Evolutionary conservation across 495 filamentous ascomycete species (phyloP).

Genomic region (Penicillium samsonianum): DNA sequence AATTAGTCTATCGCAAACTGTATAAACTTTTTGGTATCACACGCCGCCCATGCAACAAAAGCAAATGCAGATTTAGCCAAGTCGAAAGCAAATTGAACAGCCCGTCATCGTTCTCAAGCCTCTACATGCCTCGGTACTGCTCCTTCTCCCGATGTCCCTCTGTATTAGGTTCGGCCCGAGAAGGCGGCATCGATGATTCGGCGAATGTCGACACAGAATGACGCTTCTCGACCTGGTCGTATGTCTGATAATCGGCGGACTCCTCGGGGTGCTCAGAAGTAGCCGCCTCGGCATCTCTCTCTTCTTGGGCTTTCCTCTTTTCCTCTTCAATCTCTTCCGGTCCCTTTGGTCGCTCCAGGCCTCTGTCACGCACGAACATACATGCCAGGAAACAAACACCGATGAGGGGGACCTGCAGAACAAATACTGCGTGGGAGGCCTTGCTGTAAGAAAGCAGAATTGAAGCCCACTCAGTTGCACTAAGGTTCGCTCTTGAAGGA

Average conservation of each 20-base stretch:
- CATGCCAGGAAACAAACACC: slow-evolving; percentile 54
- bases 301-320: slow-evolving; percentile 25
- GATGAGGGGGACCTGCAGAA: slow-evolving; percentile 56
- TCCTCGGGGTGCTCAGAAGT: slow-evolving; percentile 10
- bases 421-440: slow-evolving; percentile 56
- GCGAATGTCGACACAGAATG: slow-evolving; percentile 24
- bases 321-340: slow-evolving; percentile 39
- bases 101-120: neutral
- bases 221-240: slow-evolving; percentile 14
- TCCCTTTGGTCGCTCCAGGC: slow-evolving; percentile 54
- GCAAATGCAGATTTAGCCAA: slow-evolving; percentile 1
- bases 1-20: slow-evolving; percentile 4
- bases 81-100: neutral
- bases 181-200: slow-evolving; percentile 25
- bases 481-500: slow-evolving; percentile 34
- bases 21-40: slow-evolving; percentile 15
- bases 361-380: slow-evolving; percentile 54
- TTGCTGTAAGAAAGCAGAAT: slow-evolving; percentile 53
- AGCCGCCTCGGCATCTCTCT: slow-evolving; percentile 24
- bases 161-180: slow-evolving; percentile 14
- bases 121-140: neutral
- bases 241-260: neutral
- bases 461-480: slow-evolving; percentile 38
- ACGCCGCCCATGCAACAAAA: slow-evolving; percentile 16
- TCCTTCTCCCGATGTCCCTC: slow-evolving; percentile 8